Evolutionary conservation across 495 filamentous ascomycete genomes (phyloP).

Genomic region (Lindgomyces ingoldianus): DNA sequence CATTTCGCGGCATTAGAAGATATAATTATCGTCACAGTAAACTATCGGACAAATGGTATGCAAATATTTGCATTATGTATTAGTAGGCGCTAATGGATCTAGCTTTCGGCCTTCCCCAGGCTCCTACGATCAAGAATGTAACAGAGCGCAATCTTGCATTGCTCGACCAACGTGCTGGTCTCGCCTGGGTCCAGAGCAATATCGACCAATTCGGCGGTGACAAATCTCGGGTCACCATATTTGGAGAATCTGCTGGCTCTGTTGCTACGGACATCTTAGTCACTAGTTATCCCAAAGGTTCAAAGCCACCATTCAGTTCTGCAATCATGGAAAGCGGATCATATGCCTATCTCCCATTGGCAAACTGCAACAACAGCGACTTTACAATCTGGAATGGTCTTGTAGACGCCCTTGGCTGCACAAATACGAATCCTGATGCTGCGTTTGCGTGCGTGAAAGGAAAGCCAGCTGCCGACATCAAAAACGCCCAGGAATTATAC

Average conservation of each 20-base stretch:
- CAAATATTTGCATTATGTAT: neutral
- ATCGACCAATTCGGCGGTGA: slow-evolving; percentile 29
- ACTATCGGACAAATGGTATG: slow-evolving; percentile 33
- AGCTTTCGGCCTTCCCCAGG: slow-evolving; percentile 28
- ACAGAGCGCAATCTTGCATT: slow-evolving; percentile 27
- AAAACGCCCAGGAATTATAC: slow-evolving; percentile 33
- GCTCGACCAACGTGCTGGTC: slow-evolving; percentile 28
- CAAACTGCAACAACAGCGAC: slow-evolving; percentile 6
- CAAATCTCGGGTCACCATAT: slow-evolving; percentile 17
- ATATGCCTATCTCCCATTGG: slow-evolving; percentile 4
- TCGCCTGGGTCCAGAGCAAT: slow-evolving; percentile 30
- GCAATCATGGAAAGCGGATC: slow-evolving; percentile 19
- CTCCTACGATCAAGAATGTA: slow-evolving; percentile 11
- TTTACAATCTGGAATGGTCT: slow-evolving; percentile 10
- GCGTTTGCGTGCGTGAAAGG: slow-evolving; percentile 32
- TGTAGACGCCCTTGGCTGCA: neutral
- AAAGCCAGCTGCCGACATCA: slow-evolving; percentile 28
- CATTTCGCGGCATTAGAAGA: slow-evolving; percentile 30
- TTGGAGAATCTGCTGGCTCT: slow-evolving; percentile 31
- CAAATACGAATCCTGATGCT: neutral
- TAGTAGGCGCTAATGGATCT: neutral
- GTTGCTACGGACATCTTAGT: slow-evolving; percentile 18
- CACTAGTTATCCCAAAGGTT: slow-evolving; percentile 6
- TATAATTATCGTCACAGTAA: slow-evolving; percentile 29
- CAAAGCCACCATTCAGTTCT: slow-evolving; percentile 2